A percentile compares a stretch with the other conserved stretches of the same genome.
Evolutionary conservation across 129 eudicot genomes (phyloP).

Genomic region (Cynara cardunculus): DNA sequence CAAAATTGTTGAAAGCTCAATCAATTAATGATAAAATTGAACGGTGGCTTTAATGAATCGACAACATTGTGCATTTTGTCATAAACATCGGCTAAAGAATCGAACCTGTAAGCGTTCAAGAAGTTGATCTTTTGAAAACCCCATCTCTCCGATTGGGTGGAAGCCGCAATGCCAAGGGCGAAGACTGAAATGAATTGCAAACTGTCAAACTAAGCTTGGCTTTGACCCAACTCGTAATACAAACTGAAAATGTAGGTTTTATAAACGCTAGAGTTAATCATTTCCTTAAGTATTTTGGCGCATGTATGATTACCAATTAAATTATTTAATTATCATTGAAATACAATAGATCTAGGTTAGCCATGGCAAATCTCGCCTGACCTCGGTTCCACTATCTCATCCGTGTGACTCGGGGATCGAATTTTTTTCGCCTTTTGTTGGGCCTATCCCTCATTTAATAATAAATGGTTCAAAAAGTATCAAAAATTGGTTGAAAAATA

Average conservation of each 20-base stretch:
- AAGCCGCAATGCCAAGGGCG: slow-evolving; percentile 20
- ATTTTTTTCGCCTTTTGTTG: too few species aligned
- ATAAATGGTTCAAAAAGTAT: too few species aligned
- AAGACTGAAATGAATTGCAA: background rate
- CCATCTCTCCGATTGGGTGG: slow-evolving; percentile 27
- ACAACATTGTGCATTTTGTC: slow-evolving; percentile 2
- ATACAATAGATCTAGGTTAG: too few species aligned
- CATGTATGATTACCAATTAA: too few species aligned
- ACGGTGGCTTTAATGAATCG: background rate
- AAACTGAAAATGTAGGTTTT: background rate
- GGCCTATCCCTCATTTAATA: too few species aligned
- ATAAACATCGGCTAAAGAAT: background rate
- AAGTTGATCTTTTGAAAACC: slow-evolving; percentile 45
- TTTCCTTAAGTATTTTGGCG: too few species aligned
- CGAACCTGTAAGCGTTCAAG: slow-evolving; percentile 56
- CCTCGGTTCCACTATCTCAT: too few species aligned
- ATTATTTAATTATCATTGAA: too few species aligned
- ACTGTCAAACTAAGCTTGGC: background rate
- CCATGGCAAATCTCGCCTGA: too few species aligned
- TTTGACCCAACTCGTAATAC: background rate
- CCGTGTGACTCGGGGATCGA: too few species aligned
- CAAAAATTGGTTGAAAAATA: too few species aligned
- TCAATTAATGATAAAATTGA: background rate
- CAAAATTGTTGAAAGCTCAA: background rate
- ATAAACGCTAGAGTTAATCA: background rate